Conservation (phyloP, 2,329 filamentous ascomycete genomes). For the Penicillium sp. region DNA sequence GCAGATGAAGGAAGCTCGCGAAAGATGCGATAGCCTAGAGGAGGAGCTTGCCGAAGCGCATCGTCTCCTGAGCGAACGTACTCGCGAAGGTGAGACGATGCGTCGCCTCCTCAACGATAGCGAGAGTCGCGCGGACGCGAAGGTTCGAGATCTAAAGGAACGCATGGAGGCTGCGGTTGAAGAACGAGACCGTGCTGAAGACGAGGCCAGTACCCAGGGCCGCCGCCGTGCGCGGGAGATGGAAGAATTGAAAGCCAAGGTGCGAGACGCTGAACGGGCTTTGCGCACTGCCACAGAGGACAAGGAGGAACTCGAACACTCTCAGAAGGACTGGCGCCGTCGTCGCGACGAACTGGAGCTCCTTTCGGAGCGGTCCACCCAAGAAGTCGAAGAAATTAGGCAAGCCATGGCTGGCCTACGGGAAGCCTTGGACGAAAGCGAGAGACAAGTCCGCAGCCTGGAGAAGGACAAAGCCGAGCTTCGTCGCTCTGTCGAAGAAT, state of each 20-base stretch:
- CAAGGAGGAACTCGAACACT: slow-evolving; percentile 72
- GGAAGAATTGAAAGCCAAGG: slow-evolving; percentile 77
- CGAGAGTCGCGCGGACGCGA: slow-evolving; percentile 75
- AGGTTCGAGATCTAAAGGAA: slow-evolving; percentile 83
- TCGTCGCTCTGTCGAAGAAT: slow-evolving; percentile 73
- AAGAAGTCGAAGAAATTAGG: slow-evolving; percentile 74
- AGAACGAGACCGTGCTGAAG: slow-evolving; percentile 88
- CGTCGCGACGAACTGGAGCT: slow-evolving; percentile 75
- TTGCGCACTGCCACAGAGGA: slow-evolving; percentile 70
- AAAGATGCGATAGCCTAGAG: slow-evolving; percentile 79
- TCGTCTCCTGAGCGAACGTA: slow-evolving; percentile 79
- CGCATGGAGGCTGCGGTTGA: slow-evolving; percentile 88
- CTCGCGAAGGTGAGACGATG: slow-evolving; percentile 93
- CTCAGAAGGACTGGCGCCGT: slow-evolving; percentile 71
- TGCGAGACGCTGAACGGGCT: slow-evolving; percentile 78
- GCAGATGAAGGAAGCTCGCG: slow-evolving; percentile 85
- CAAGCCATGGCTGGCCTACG: slow-evolving; percentile 75
- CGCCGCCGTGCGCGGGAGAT: slow-evolving; percentile 76
- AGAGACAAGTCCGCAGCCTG: slow-evolving; percentile 77
- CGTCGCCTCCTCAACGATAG: slow-evolving; percentile 81
- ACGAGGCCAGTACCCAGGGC: slow-evolving; percentile 77
- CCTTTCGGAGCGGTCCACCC: slow-evolving; percentile 64
- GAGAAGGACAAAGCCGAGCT: slow-evolving; percentile 80
- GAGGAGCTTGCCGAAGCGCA: slow-evolving; percentile 91
- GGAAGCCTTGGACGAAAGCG: slow-evolving; percentile 79